These are phyloP conservation scores for Neurospora sp. DNA, from an alignment of 2,329 filamentous ascomycete species.

Conservation along the genomic window DNA sequence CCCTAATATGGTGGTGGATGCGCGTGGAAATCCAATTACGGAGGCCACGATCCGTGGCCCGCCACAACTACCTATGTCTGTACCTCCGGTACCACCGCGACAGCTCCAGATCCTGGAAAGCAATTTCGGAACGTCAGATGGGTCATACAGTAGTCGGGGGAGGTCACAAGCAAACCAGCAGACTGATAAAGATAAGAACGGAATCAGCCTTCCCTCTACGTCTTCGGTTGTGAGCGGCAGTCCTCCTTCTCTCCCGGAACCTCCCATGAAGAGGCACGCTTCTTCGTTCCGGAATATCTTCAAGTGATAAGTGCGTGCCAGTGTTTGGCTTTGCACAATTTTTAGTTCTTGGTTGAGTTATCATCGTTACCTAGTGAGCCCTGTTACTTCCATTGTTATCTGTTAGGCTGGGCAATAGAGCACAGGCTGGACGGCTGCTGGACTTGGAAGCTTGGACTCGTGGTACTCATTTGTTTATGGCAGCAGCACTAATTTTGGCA, in stretches of 20 bases:
- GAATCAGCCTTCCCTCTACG: background rate
- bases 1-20: background rate
- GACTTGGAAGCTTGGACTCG: background rate
- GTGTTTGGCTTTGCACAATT: background rate
- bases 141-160: background rate
- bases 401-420: no score
- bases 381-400: no score
- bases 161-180: background rate
- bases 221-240: background rate
- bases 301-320: background rate
- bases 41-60: background rate
- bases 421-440: background rate
- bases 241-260: background rate
- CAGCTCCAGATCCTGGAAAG: background rate
- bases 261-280: background rate
- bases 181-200: background rate
- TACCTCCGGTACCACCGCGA: background rate
- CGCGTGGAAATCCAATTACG: background rate
- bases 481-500: background rate
- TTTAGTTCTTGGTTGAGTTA: background rate
- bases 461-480: background rate
- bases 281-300: background rate
- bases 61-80: background rate
- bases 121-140: background rate
- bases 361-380: background rate